Percentiles rank a stretch among this genome's conserved stretches.
Evolutionary conservation across 371 early-diverging fungal species (phyloP).

Genomic region (Saksenaea oblongispora): DNA sequence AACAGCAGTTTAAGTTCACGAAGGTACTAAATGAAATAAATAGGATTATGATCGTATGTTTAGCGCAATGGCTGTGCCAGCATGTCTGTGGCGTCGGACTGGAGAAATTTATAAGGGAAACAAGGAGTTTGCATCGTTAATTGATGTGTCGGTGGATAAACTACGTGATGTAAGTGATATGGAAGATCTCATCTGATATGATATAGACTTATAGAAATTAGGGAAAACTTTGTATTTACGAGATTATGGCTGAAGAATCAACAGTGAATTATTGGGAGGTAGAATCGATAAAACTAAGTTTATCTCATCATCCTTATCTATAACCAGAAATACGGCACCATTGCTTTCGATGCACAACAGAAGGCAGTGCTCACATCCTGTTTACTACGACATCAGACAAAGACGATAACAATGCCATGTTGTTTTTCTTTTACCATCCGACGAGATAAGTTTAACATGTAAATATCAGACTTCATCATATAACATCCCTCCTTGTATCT

Average conservation of each 20-base stretch:
- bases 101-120: constrained; percentile 96
- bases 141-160: constrained; percentile 80
- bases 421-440: constrained; percentile 94
- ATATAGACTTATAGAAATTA: constrained; percentile 9
- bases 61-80: constrained; percentile 91
- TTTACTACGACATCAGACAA: constrained; percentile 61
- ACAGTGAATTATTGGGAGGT: constrained; percentile 83
- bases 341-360: constrained; percentile 93
- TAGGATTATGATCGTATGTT: constrained; percentile 92
- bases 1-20: constrained; percentile 5
- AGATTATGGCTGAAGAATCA: constrained; percentile 83
- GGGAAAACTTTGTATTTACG: constrained; percentile 79
- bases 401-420: constrained; percentile 65
- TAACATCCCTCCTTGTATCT: background rate
- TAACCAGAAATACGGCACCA: constrained; percentile 87
- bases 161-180: constrained; percentile 62
- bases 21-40: background rate
- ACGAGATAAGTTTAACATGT: constrained; percentile 87
- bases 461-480: constrained; percentile 3
- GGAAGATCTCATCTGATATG: background rate
- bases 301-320: background rate
- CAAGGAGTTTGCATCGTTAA: constrained; percentile 89
- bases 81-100: constrained; percentile 93
- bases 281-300: constrained; percentile 5
- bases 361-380: constrained; percentile 94